Percentiles rank a stretch among this genome's conserved stretches.
Evolutionary conservation across 768 basidiomycete species (phyloP).

Genomic region (Lactarius psammicola): DNA sequence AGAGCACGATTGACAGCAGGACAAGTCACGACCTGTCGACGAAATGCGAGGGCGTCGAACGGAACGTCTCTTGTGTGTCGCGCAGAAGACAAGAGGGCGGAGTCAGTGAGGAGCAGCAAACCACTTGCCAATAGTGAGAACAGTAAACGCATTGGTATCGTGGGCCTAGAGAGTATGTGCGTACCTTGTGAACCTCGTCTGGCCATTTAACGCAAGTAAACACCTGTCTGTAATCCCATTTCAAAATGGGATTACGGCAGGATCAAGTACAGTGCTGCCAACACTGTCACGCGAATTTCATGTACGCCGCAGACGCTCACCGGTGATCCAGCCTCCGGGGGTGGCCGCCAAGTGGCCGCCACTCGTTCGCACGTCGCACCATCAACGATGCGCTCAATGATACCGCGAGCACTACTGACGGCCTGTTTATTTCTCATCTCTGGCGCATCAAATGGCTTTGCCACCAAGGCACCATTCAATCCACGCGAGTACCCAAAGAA

Average conservation of each 20-base stretch:
- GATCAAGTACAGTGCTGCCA: not conserved
- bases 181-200: not conserved
- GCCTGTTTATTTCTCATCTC: not conserved
- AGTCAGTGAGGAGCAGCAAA: not conserved
- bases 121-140: conserved; percentile 2
- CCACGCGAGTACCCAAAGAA: conserved; percentile 25
- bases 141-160: conserved; percentile 1
- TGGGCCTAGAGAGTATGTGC: not conserved
- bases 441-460: not conserved
- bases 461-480: conserved; percentile 7
- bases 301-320: not conserved
- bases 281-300: not conserved
- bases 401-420: not conserved
- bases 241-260: not conserved
- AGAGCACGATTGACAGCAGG: conserved; percentile 21
- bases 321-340: not conserved
- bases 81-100: not conserved
- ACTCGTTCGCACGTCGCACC: not conserved
- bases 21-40: conserved; percentile 16
- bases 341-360: not conserved
- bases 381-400: not conserved
- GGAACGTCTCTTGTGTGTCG: not conserved
- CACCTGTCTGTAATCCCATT: not conserved
- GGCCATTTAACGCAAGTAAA: not conserved
- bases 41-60: conserved; percentile 9